Base-by-base conservation (phyloP, 441 rosid genomes). In the Adansonia rubrostipa region DNA sequence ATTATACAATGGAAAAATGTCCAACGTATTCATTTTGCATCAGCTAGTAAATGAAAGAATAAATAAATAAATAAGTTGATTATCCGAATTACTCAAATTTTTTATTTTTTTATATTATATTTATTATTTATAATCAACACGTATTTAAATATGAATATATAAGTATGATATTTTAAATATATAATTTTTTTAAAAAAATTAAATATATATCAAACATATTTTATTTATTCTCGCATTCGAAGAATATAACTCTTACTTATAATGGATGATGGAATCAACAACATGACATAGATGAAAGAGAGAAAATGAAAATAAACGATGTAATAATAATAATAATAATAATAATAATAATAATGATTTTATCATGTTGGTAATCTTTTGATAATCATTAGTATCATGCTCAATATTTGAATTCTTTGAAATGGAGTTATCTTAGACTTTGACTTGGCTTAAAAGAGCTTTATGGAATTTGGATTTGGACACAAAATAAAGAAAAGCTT, bases 11-110 rank as follows among this genome's bases (percentile, higher is more conserved):
- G 9, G 47, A 33, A 50, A 65, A 28, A 69, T 62, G 2, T 11
- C 6, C 78, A 75, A 74, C 24, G 51, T 80, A 44, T 57, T 58
- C 71, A 74, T 70, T 78, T 73, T 80, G 78, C 75, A 73, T 11
- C 69, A 73, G 61, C 14, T 64, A 71, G 64, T 62, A 75, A 42
- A 75, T 75, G 83, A 80, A 80, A 79, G 68, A 54, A 24, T 13
- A 2, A 20, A 70, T 20, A 2, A 20, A 70, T 20, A 47, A 5
- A 67, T 19, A 20, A 72, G 64, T 47, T 20, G 19, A 33, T 0
- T 28, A 28, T 3, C 2, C 33, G 33, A 28, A 28, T 28, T 65
- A n/a, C 19, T 14, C 6, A 61, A 40, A 40, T 40, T 40, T 36
- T 40, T 40, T 5, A 40, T 40, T 40, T 40, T 40, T 40, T 40